phyloP scores from a whole-genome alignment of 108 stramenopile species.

The Seminavis robusta region DNA sequence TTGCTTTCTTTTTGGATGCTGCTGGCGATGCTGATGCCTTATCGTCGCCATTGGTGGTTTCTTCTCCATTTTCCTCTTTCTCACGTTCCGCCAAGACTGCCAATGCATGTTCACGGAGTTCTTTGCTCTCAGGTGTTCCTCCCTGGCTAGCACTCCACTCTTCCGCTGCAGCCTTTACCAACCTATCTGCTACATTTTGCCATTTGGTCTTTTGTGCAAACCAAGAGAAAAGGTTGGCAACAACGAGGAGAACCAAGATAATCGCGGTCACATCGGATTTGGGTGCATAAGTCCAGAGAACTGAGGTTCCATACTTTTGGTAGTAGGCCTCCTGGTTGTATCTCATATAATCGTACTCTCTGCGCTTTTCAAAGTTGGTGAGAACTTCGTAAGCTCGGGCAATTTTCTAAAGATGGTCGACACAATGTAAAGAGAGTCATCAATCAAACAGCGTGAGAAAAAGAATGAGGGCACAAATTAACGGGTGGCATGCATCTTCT shows the following conservation, averaged over 20 bases:
- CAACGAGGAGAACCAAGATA: slow-evolving; percentile 49
- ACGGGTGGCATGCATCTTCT: neutral
- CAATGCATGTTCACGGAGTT: slow-evolving; percentile 65
- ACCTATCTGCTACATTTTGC: slow-evolving; percentile 70
- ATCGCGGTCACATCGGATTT: slow-evolving; percentile 68
- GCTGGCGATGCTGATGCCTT: slow-evolving; percentile 7
- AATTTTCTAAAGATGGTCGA: slow-evolving; percentile 49
- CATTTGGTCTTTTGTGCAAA: slow-evolving; percentile 68
- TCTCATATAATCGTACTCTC: slow-evolving; percentile 78
- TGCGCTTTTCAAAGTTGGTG: slow-evolving; percentile 54
- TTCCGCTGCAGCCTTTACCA: slow-evolving; percentile 75
- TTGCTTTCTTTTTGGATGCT: slow-evolving; percentile 23
- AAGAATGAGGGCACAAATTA: neutral
- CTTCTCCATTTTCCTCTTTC: slow-evolving; percentile 12
- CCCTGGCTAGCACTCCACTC: slow-evolving; percentile 72
- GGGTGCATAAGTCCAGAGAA: slow-evolving; percentile 77
- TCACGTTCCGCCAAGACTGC: slow-evolving; percentile 46
- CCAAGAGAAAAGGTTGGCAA: slow-evolving; percentile 57
- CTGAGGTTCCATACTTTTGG: slow-evolving; percentile 67
- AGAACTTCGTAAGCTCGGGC: slow-evolving; percentile 81
- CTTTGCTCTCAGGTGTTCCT: slow-evolving; percentile 70
- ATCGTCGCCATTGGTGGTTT: neutral
- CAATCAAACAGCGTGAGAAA: neutral
- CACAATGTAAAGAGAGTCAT: too few relatives aligned
- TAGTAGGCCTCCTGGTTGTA: slow-evolving; percentile 83